Percentiles rank a stretch among this genome's conserved stretches.
Evolutionary conservation across 1,284 basidiomycete species (phyloP).

Genomic region (Ceratobasidium theobromae): DNA sequence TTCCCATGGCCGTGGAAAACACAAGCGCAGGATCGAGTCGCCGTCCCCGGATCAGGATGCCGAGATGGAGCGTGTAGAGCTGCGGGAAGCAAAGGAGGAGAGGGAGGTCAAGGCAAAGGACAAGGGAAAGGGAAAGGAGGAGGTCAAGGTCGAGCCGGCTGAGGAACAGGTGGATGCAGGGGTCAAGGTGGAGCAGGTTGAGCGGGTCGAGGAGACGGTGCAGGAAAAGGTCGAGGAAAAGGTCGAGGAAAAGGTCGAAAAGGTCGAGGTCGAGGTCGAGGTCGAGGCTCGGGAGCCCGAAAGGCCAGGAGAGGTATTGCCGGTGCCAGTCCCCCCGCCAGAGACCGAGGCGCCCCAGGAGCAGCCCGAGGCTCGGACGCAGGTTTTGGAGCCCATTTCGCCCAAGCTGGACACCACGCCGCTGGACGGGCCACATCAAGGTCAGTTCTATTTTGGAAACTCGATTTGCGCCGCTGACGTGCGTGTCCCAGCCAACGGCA

Average conservation of each 20-base stretch:
- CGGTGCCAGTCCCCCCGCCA: no score
- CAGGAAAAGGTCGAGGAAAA: neutral
- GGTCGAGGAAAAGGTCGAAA: no score
- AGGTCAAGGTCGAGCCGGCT: neutral
- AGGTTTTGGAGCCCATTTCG: no score
- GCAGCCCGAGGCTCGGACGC: no score
- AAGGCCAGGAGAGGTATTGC: no score
- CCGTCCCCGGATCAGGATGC: conserved; percentile 6
- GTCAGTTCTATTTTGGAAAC: no score
- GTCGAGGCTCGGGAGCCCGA: no score
- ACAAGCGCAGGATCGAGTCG: conserved; percentile 12
- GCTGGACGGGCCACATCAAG: no score
- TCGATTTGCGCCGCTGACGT: no score
- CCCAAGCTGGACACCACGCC: no score
- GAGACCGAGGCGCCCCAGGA: no score
- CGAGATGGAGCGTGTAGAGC: neutral
- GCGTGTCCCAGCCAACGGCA: neutral
- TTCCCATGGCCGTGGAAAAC: neutral
- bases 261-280: no score
- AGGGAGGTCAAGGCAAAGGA: neutral
- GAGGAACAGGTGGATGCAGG: neutral
- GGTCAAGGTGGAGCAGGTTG: neutral
- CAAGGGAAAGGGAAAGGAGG: neutral
- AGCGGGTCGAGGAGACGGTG: neutral
- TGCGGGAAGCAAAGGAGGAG: neutral